Evolutionary conservation across 768 basidiomycete species (phyloP).

Genomic region (Mycena epipterygia): DNA sequence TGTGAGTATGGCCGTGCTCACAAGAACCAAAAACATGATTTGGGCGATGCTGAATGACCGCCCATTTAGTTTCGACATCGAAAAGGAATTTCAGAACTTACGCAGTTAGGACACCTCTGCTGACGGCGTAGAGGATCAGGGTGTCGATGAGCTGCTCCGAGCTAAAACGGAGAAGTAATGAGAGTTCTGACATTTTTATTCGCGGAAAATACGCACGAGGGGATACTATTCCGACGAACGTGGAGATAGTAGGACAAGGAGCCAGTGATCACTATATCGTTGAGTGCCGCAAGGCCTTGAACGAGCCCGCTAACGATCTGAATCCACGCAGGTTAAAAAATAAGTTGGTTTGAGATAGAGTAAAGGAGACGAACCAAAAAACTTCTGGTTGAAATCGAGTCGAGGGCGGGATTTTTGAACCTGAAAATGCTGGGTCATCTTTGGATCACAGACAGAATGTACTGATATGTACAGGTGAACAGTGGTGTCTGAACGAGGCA

Average conservation of each 20-base stretch:
- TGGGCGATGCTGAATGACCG: conserved; percentile 16
- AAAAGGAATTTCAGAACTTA: not conserved
- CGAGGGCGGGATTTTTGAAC: conserved; percentile 22
- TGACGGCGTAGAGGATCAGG: conserved; percentile 26
- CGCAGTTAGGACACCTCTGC: conserved; percentile 27
- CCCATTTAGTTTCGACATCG: not conserved
- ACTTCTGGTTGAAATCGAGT: conserved; percentile 20
- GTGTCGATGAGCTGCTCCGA: conserved; percentile 29
- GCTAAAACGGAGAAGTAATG: not conserved
- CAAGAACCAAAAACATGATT: conserved; percentile 28
- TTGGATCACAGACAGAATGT: not conserved
- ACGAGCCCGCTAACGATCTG: conserved; percentile 29
- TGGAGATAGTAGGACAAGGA: conserved; percentile 27
- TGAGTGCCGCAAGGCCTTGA: conserved; percentile 30
- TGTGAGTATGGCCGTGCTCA: not conserved
- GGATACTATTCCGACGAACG: not conserved
- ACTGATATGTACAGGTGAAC: conserved; percentile 19
- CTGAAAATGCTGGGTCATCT: not conserved
- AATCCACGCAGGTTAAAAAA: not conserved
- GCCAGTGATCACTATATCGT: conserved; percentile 29
- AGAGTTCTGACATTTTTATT: not conserved
- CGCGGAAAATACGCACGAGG: conserved; percentile 15
- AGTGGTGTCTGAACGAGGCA: conserved; percentile 22
- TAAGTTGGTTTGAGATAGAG: too few species aligned
- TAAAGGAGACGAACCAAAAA: conserved; percentile 18